phyloP scores from a whole-genome alignment of 1,284 basidiomycete species.

The Sanghuangporus baumii region DNA sequence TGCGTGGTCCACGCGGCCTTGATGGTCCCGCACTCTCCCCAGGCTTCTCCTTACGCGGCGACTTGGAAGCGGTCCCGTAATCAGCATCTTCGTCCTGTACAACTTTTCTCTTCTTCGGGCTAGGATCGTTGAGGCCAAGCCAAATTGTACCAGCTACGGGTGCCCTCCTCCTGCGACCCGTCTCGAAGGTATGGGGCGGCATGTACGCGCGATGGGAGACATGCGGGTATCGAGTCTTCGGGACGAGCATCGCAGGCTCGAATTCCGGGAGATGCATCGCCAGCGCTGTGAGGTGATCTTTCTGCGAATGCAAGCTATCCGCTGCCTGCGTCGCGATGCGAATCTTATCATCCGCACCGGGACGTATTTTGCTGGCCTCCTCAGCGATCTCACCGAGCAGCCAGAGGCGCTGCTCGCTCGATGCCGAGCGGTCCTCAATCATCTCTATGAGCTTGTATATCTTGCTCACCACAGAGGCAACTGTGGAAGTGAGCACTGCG shows the following conservation, averaged over 20 bases:
- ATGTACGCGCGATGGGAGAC: conserved; percentile 60
- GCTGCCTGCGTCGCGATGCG: conserved; percentile 92
- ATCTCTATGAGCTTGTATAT: conserved; percentile 69
- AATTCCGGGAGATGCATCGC: conserved; percentile 65
- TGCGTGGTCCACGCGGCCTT: conserved; percentile 43
- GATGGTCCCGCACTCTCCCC: conserved; percentile 29
- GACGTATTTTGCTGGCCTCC: conserved; percentile 85
- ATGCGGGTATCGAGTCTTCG: conserved; percentile 69
- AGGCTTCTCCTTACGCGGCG: conserved; percentile 41
- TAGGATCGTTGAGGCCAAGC: conserved; percentile 39
- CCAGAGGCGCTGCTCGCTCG: conserved; percentile 79
- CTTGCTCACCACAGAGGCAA: conserved; percentile 73
- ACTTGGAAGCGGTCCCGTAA: conserved; percentile 30
- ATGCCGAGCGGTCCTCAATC: conserved; percentile 64
- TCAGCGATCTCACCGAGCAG: conserved; percentile 92
- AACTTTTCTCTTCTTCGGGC: conserved; percentile 59
- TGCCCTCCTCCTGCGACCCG: conserved; percentile 48
- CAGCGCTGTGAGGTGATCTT: conserved; percentile 60
- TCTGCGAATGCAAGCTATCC: conserved; percentile 78
- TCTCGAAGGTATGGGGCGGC: conserved; percentile 52
- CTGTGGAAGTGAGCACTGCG: conserved; percentile 89
- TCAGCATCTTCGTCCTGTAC: conserved; percentile 57
- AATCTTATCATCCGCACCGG: conserved; percentile 99
- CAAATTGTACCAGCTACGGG: conserved; percentile 40
- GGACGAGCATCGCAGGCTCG: conserved; percentile 51